phyloP scores from a whole-genome alignment of 257 asterid species.

The Solanum bulbocastanum region DNA sequence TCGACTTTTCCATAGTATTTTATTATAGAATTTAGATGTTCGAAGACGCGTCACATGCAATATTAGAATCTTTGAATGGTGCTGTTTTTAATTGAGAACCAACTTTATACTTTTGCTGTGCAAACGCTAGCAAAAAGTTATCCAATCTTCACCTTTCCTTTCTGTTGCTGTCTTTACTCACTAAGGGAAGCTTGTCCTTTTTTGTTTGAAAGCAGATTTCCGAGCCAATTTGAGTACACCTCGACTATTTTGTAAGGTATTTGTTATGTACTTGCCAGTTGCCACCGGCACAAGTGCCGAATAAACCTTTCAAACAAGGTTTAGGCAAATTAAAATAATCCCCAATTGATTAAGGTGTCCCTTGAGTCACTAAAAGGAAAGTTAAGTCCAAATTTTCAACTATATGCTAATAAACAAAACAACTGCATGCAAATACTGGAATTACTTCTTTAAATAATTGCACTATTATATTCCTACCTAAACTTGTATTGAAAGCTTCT shows the following conservation, averaged over 20 bases:
- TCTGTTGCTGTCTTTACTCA: not conserved
- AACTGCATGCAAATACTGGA: not conserved
- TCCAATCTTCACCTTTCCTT: not conserved
- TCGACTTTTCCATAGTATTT: not conserved
- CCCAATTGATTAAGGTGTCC: not conserved
- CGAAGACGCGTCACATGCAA: not conserved
- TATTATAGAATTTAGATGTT: not conserved
- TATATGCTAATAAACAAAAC: not conserved
- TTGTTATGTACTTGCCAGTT: not conserved
- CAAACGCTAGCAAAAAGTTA: not conserved
- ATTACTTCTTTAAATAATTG: not conserved
- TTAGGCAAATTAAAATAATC: not conserved
- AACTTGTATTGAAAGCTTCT: not conserved
- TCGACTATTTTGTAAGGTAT: not conserved
- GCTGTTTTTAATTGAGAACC: not conserved
- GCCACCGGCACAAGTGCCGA: not conserved
- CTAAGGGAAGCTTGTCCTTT: not conserved
- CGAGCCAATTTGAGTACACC: not conserved
- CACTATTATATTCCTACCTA: not conserved
- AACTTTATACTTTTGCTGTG: not conserved
- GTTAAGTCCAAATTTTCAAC: not conserved
- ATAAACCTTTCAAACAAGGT: not conserved
- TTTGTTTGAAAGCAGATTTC: not conserved
- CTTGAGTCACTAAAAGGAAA: not conserved
- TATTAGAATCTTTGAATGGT: not conserved